Percentiles rank a stretch among this genome's conserved stretches.
phyloP scores from a whole-genome alignment of 768 basidiomycete species.

The Hypholoma fasciculare region DNA sequence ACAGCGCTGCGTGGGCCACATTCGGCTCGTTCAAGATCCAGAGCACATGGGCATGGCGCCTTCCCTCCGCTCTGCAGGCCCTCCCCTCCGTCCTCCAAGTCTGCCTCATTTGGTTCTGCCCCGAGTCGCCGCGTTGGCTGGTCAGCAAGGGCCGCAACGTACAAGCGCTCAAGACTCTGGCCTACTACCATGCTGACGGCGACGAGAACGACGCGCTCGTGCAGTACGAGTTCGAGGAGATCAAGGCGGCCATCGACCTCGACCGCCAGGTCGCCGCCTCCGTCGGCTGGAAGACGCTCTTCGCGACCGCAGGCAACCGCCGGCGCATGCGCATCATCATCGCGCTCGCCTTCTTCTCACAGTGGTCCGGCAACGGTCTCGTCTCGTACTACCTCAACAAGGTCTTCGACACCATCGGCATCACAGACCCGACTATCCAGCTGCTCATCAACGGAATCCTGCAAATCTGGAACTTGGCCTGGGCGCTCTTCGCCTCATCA shows the following conservation, averaged over 20 bases:
- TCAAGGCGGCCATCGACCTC: slow-evolving; percentile 73
- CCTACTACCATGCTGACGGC: slow-evolving; percentile 83
- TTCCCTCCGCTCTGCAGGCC: slow-evolving; percentile 74
- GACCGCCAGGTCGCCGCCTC: slow-evolving; percentile 61
- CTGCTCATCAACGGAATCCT: slow-evolving; percentile 86
- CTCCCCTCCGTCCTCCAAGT: slow-evolving; percentile 71
- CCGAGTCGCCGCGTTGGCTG: slow-evolving; percentile 86
- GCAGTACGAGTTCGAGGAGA: slow-evolving; percentile 76
- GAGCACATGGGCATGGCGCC: slow-evolving; percentile 79
- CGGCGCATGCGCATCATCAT: slow-evolving; percentile 77
- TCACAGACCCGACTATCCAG: slow-evolving; percentile 59
- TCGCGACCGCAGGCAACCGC: slow-evolving; percentile 68
- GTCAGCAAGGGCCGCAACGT: slow-evolving; percentile 72
- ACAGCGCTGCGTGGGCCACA: slow-evolving; percentile 79
- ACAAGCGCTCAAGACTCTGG: slow-evolving; percentile 68
- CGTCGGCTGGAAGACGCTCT: slow-evolving; percentile 69
- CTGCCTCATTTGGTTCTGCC: slow-evolving; percentile 62
- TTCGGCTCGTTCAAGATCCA: slow-evolving; percentile 76
- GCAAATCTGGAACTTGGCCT: slow-evolving; percentile 74
- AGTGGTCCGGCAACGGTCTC: slow-evolving; percentile 86
- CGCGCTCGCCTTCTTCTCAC: slow-evolving; percentile 80
- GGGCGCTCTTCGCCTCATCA: slow-evolving; percentile 31
- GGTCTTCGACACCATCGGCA: slow-evolving; percentile 69
- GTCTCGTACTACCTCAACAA: slow-evolving; percentile 81
- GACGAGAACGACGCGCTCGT: slow-evolving; percentile 67